Evolutionary conservation across 2,329 filamentous ascomycete genomes (phyloP), one percentile per base, ranked within the genome.

Genomic region (Fusarium sp.): DNA sequence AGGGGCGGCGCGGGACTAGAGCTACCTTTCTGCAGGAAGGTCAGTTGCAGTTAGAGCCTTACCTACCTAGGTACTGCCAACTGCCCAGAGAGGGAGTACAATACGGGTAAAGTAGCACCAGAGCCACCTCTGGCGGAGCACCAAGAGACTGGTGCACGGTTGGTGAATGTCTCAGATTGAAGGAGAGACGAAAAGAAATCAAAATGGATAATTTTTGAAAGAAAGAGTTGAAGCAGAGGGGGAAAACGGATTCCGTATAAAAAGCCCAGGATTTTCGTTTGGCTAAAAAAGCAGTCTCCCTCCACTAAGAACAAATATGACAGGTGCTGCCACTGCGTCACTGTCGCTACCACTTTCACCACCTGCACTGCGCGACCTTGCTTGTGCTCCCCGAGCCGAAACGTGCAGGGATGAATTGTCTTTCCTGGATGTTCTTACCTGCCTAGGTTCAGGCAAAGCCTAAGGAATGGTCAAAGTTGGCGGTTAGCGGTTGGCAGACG

Each of bases 1-100:
- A 68, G 72, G 72, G 70, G 72, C 59, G 65, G 44, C 66, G 63
- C 67, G 70, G 63, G 63, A 69, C 70, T 65, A 64, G 56, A 63
- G 61, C 59, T 65, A 39, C 35, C 38, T 41, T 55, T 45, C 48
- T 45, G 39, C 38, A 67, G 51, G 38, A 42, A 59, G 41, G 59
- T 47, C 36, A 48, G 31, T 58, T 61, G 59, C 51, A 47, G 51
- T 44, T 44, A 58, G 45, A n/a, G 31, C 45, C 28, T 31, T 48
- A 31, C 22, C 45, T 31, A 18, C 20, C 14, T 20, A 30, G 45
- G 51, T 55, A 45, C 58, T 54, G 57, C 36, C 26, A 45, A 56
- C 54, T 28, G 15, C 31, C 39, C 13, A 6, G 39, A 33, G n/a
- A 57, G 24, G 35, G 51, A 65, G 50, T 59, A 48, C 65, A 35